These are phyloP conservation scores for Hymenoscyphus salicellus DNA, from an alignment of 2,329 filamentous ascomycete species.

Conservation along the genomic window DNA sequence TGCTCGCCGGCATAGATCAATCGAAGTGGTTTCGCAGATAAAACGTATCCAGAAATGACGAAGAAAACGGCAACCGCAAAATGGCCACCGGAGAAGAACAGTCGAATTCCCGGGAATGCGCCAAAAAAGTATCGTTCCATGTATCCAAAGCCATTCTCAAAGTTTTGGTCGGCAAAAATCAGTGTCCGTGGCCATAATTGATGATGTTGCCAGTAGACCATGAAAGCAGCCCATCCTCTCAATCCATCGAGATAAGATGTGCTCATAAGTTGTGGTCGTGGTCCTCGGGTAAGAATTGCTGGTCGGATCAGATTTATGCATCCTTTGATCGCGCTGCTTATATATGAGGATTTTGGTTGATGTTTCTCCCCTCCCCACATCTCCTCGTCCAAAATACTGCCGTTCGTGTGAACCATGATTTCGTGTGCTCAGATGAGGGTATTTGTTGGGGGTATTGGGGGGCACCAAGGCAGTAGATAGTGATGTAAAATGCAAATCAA, in stretches of 20 bases:
- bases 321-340: neutral
- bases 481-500: neutral
- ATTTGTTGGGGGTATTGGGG: neutral
- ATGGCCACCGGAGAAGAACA: conserved; percentile 54
- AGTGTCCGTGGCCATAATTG: conserved; percentile 8
- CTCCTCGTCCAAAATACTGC: neutral
- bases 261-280: conserved; percentile 1
- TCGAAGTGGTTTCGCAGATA: conserved; percentile 44
- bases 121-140: conserved; percentile 33
- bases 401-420: neutral
- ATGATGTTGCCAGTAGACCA: conserved; percentile 42
- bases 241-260: conserved; percentile 45
- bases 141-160: conserved; percentile 13
- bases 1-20: conserved; percentile 38
- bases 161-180: conserved; percentile 13
- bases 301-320: conserved; percentile 2
- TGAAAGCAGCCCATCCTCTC: conserved; percentile 44
- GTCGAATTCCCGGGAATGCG: conserved; percentile 54
- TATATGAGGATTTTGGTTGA: neutral
- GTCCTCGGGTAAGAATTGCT: conserved; percentile 3
- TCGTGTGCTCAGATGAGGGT: neutral
- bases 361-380: conserved; percentile 4
- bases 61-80: conserved; percentile 56
- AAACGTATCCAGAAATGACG: conserved; percentile 49
- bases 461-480: neutral